Conservation (phyloP, 495 filamentous ascomycete genomes). For the Daldinia decipiens region DNA sequence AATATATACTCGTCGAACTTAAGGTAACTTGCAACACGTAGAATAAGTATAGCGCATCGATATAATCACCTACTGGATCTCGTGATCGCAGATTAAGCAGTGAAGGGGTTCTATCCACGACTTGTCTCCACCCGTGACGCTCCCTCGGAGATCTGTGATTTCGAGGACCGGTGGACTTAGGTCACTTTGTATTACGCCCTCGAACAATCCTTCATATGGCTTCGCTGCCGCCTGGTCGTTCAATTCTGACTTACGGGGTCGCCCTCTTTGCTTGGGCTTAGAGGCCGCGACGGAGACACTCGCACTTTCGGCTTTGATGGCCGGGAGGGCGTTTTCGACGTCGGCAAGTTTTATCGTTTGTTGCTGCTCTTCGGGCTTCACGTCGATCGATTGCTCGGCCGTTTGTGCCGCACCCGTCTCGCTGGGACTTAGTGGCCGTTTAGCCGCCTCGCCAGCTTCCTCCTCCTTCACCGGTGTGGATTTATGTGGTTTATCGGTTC, state of each 20-base stretch:
- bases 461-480: slow-evolving; percentile 49
- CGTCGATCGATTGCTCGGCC: slow-evolving; percentile 58
- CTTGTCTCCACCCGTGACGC: slow-evolving; percentile 56
- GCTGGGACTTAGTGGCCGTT: slow-evolving; percentile 56
- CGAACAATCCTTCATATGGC: slow-evolving; percentile 58
- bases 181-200: slow-evolving; percentile 52
- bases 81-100: slow-evolving; percentile 55
- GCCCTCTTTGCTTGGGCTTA: slow-evolving; percentile 45
- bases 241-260: slow-evolving; percentile 46
- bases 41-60: background rate
- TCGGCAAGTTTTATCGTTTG: slow-evolving; percentile 37
- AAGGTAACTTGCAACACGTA: background rate
- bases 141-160: slow-evolving; percentile 56
- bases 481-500: slow-evolving; percentile 57
- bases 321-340: slow-evolving; percentile 28
- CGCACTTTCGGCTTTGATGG: slow-evolving; percentile 29
- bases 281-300: slow-evolving; percentile 24
- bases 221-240: slow-evolving; percentile 47
- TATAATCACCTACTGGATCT: slow-evolving; percentile 48
- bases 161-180: slow-evolving; percentile 51
- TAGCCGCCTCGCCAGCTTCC: slow-evolving; percentile 49
- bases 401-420: slow-evolving; percentile 55
- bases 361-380: slow-evolving; percentile 53
- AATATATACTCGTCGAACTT: slow-evolving; percentile 25
- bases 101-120: slow-evolving; percentile 58